A percentile compares a stretch with the other conserved stretches of the same genome.
Conservation (phyloP, 2,329 filamentous ascomycete genomes). For the Aspergillus arachidicola region DNA sequence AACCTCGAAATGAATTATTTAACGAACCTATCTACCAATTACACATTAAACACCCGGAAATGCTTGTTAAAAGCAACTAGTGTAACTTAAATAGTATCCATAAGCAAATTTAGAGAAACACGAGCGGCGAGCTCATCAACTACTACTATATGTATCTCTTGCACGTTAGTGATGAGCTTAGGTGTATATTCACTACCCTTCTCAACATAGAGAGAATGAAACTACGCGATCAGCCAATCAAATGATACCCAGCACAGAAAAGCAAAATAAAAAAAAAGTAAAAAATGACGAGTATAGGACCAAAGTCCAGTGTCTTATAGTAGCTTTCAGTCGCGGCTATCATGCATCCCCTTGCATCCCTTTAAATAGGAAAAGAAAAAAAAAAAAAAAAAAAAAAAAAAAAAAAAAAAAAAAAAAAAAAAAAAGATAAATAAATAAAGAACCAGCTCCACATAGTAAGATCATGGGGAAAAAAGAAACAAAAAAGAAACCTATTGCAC, state of each 20-base stretch:
- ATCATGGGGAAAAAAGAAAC: neutral
- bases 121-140: no score
- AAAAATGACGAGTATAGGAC: no score
- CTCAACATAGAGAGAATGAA: neutral
- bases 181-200: neutral
- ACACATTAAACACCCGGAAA: neutral
- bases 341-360: conserved; percentile 6
- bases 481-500: no score
- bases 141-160: no score
- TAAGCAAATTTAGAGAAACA: neutral
- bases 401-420: neutral
- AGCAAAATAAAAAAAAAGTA: no score
- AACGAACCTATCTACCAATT: neutral
- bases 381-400: neutral
- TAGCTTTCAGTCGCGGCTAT: neutral
- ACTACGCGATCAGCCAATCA: neutral
- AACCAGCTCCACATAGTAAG: neutral
- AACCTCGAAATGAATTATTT: neutral
- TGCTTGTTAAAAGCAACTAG: neutral
- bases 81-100: neutral
- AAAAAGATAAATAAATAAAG: neutral
- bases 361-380: neutral
- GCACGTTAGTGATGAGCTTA: no score
- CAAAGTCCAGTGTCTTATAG: conserved; percentile 2
- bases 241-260: neutral